Conservation (phyloP, 2,329 filamentous ascomycete species). For the Aspergillus unguis region DNA sequence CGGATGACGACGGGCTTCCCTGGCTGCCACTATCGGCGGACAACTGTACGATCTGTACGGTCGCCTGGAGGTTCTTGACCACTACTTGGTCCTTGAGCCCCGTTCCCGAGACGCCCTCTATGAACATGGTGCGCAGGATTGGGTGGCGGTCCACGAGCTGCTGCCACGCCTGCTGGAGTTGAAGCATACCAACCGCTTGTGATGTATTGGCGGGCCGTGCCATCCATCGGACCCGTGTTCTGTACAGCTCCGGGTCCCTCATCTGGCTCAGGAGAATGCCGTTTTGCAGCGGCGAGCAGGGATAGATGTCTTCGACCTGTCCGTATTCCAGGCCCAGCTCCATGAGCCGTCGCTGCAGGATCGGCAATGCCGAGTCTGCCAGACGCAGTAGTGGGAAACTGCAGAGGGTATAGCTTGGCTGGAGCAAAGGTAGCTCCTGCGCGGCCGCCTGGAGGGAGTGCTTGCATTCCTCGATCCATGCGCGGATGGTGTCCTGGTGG, state of each 20-base stretch:
- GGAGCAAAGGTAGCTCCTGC: neutral
- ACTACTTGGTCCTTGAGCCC: too few species aligned
- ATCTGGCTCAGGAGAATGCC: slow-evolving; percentile 9
- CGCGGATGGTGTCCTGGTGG: neutral
- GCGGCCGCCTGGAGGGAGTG: neutral
- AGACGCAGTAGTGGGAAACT: slow-evolving; percentile 3
- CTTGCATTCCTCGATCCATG: neutral
- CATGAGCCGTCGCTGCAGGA: slow-evolving; percentile 29
- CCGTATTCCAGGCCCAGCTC: slow-evolving; percentile 46
- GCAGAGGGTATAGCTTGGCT: neutral
- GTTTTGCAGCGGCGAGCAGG: slow-evolving; percentile 19
- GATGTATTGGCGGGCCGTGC: neutral
- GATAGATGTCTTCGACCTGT: slow-evolving; percentile 37
- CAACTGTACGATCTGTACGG: too few species aligned
- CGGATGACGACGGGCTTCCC: too few species aligned
- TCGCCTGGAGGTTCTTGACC: too few species aligned
- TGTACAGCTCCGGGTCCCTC: neutral
- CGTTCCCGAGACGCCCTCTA: neutral
- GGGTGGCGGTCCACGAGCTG: slow-evolving; percentile 3
- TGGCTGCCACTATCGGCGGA: too few species aligned
- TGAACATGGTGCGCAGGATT: slow-evolving; percentile 5
- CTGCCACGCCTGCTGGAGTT: neutral
- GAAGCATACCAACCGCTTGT: neutral
- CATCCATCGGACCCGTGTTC: slow-evolving; percentile 1
- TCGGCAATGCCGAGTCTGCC: neutral